Percentiles rank a stretch among this genome's conserved stretches.
Evolutionary conservation across 2,329 filamentous ascomycete genomes (phyloP).

Genomic region (Stemphylium lycopersici): DNA sequence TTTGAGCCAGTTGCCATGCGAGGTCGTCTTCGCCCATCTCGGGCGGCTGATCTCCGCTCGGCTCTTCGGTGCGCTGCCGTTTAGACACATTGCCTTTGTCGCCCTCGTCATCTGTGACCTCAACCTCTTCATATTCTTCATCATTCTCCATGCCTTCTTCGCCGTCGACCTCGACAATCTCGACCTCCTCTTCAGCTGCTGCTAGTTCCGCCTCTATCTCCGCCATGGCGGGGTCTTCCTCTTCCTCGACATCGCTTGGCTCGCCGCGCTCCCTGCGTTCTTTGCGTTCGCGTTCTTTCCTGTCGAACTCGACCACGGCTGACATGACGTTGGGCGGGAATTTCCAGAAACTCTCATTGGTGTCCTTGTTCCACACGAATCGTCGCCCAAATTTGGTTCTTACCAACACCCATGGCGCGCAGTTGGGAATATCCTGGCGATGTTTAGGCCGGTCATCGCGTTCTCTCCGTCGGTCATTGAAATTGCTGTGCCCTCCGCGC

Average conservation of each 20-base stretch:
- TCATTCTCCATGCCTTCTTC: conserved; percentile 59
- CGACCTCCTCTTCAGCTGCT: conserved; percentile 37
- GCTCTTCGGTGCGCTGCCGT: conserved; percentile 56
- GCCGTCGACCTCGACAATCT: conserved; percentile 45
- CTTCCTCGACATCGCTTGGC: conserved; percentile 41
- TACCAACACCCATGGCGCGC: conserved; percentile 89
- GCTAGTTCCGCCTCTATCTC: conserved; percentile 43
- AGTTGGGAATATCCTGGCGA: conserved; percentile 78
- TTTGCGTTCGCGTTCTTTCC: conserved; percentile 72
- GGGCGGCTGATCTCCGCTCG: conserved; percentile 56
- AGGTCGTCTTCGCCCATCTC: conserved; percentile 97
- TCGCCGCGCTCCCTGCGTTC: conserved; percentile 58
- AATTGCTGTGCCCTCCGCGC: conserved; percentile 59
- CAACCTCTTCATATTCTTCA: conserved; percentile 78
- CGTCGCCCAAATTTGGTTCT: conserved; percentile 87
- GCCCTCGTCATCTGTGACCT: conserved; percentile 68
- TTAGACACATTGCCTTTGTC: conserved; percentile 54
- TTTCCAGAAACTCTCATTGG: conserved; percentile 92
- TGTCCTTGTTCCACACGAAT: conserved; percentile 87
- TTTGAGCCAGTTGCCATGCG: conserved; percentile 85
- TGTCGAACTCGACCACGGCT: conserved; percentile 71
- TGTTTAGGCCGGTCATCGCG: conserved; percentile 81
- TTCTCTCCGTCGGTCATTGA: conserved; percentile 68
- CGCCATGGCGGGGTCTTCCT: conserved; percentile 39
- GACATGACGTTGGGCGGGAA: conserved; percentile 87